Evolutionary conservation across 2,329 filamentous ascomycete genomes (phyloP).

Genomic region (Colletotrichum gigasporum): DNA sequence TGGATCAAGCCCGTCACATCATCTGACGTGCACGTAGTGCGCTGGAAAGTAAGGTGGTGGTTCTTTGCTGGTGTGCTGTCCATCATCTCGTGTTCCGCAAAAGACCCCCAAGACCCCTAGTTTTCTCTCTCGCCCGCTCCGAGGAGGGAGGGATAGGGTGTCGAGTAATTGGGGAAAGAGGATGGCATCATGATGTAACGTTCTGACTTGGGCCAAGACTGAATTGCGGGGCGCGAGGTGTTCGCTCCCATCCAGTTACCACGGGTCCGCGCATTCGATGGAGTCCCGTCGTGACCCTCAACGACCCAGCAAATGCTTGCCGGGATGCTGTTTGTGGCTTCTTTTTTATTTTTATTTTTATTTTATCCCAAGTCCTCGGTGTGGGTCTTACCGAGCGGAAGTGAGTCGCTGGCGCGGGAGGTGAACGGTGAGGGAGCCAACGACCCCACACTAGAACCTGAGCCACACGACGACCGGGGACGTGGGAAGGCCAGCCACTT

Average conservation of each 20-base stretch:
- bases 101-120: background rate
- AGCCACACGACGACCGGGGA: too few relatives aligned
- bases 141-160: background rate
- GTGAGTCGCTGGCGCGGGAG: background rate
- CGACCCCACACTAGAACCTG: background rate
- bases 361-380: background rate
- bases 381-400: background rate
- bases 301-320: too few relatives aligned
- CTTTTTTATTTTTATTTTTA: background rate
- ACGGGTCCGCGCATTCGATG: too few relatives aligned
- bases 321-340: background rate
- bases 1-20: too few relatives aligned
- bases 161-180: background rate
- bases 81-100: slow-evolving; percentile 12
- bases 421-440: background rate
- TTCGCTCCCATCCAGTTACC: background rate
- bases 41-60: too few relatives aligned
- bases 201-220: slow-evolving; percentile 27
- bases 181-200: slow-evolving; percentile 31
- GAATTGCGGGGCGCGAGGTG: background rate
- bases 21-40: too few relatives aligned
- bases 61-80: background rate
- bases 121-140: background rate
- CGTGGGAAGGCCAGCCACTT: background rate
- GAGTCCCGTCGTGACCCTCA: too few relatives aligned